Evolutionary conservation across 805 yeast species (phyloP).

Genomic region (Pichia cabralensis): DNA sequence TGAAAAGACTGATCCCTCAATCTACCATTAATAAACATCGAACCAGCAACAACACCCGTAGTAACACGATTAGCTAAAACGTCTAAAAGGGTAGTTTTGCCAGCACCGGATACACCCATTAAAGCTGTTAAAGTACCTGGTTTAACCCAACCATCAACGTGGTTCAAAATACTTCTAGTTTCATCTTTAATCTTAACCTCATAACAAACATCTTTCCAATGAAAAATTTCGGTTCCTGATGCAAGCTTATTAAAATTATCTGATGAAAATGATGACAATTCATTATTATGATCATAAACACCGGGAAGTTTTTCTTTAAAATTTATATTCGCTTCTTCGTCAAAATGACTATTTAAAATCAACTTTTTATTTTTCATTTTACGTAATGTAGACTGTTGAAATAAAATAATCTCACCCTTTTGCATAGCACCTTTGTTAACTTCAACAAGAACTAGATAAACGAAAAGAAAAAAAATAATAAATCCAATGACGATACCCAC

Average conservation of each 20-base stretch:
- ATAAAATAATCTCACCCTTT: conserved; percentile 62
- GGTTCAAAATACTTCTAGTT: conserved; percentile 47
- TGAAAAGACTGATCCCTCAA: conserved; percentile 39
- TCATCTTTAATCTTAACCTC: conserved; percentile 55
- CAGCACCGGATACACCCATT: conserved; percentile 60
- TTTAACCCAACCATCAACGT: conserved; percentile 75
- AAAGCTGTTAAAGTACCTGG: conserved; percentile 75
- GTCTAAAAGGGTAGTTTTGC: conserved; percentile 48
- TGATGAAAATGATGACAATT: conserved; percentile 7
- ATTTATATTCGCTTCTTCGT: conserved; percentile 20
- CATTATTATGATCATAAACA: conserved; percentile 15
- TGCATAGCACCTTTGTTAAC: conserved; percentile 51
- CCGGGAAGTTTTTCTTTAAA: conserved; percentile 19
- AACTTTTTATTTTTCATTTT: conserved; percentile 34
- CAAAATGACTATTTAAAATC: conserved; percentile 15
- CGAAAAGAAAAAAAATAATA: conserved; percentile 40
- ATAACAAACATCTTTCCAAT: conserved; percentile 69
- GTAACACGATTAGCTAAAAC: conserved; percentile 43
- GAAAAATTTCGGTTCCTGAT: conserved; percentile 46
- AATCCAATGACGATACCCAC: conserved; percentile 58
- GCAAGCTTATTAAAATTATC: conserved; percentile 22
- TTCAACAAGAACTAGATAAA: conserved; percentile 48
- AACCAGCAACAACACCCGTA: conserved; percentile 49
- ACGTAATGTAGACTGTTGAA: conserved; percentile 39
- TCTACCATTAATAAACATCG: conserved; percentile 46